Base-by-base conservation (phyloP, 352 stramenopile species). In the Phytopythium vexans region DNA sequence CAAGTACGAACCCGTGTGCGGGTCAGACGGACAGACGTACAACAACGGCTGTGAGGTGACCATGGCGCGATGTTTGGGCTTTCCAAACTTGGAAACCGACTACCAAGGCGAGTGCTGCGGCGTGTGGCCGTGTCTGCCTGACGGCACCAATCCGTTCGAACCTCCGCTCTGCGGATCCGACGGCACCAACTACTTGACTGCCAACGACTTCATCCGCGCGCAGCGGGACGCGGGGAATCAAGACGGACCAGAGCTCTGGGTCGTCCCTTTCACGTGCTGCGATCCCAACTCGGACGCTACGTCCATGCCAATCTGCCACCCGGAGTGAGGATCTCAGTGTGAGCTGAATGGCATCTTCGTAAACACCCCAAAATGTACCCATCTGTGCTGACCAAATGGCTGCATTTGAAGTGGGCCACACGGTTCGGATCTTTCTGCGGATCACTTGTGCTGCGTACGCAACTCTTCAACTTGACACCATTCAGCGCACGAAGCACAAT, bases 21-120 rank as follows among this genome's bases (percentile, higher is more conserved):
- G 58, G 36, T 60, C 64, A 0, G 54, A 79, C 43, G 56, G 54
- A 16, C 41, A 48, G 41, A 74, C 70, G 33, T 79, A 76, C 59
- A 45, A 12, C 44, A 79, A 71, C 50, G n/a, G 38, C 15, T 79
- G 69, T 49, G 38, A 60, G 15, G 69, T 80, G 42, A 54, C 48
- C 14, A 37, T 64, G 11, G 68, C 56, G 10, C 50, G 54, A 21
- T 76, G 63, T 32, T 52, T 46, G 12, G n/a, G 53, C 32, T 46
- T 64, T 14, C 53, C 54, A 9, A 61, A 57, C 12, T 56, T 77
- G 38, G 58, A 53, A 3, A 11, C 73, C 32, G 68, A 72, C 27
- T 71, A 67, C 52, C 53, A 65, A 1, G 58, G 47, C 35, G 53
- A 55, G 15, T 53, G 49, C 39, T 58, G 56, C 51, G 33, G 16